These are phyloP conservation scores for Pelagophyceae sp. DNA, from an alignment of 352 stramenopile genomes.

Conservation along the genomic window DNA sequence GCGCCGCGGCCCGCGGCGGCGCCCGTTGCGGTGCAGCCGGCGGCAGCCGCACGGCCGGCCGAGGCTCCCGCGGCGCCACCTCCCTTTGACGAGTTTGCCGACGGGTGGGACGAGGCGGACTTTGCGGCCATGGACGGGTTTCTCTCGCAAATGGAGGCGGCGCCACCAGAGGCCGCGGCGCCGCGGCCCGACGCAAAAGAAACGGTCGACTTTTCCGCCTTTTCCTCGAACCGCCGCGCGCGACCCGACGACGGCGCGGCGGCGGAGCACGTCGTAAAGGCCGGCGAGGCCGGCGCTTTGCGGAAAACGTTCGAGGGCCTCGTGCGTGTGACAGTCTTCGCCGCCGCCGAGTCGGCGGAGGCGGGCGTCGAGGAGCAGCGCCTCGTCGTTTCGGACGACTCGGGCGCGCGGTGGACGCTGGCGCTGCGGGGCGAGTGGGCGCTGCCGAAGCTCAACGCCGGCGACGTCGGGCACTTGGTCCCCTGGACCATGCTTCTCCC, in stretches of 20 bases:
- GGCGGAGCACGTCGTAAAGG: neutral
- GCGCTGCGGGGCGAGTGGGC: neutral
- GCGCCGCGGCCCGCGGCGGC: neutral
- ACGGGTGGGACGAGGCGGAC: neutral
- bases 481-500: neutral
- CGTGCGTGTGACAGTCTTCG: neutral
- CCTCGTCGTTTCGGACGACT: neutral
- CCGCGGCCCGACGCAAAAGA: neutral
- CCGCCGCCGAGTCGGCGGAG: no score
- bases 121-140: neutral
- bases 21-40: neutral
- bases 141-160: neutral
- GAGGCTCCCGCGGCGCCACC: neutral
- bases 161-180: neutral
- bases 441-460: neutral
- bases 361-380: neutral
- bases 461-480: conserved; percentile 2
- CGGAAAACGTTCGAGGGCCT: no score
- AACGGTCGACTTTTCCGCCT: neutral
- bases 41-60: neutral
- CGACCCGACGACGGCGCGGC: neutral
- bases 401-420: neutral
- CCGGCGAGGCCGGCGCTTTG: no score
- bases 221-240: neutral
- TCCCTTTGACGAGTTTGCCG: neutral